Evolutionary conservation across 1,139 yeast species (phyloP), one percentile per base, ranked within the genome.

Genomic region (Torulaspora globosa): DNA sequence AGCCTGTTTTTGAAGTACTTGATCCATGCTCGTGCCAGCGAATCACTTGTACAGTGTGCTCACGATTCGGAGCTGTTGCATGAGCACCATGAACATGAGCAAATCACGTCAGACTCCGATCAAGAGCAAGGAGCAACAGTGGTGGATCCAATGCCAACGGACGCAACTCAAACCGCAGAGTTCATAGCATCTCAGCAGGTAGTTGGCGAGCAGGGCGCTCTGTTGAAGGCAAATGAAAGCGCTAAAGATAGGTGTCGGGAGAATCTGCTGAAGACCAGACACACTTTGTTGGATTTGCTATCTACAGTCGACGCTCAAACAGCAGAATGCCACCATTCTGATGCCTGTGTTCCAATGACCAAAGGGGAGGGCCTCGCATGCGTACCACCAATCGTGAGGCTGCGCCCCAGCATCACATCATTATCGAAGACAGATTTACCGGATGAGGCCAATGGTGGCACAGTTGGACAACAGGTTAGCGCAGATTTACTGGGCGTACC

Each of bases 11-110:
- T 90, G 52, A 89, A 89, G 62, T 65, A 72, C 21, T 37, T 82
- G 0, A 78, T 90, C 12, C 96, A 90, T 63, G 65, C 79, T 35
- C 65, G 82, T 45, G 87, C 97, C 1, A 79, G 92, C 48, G 87
- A 86, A 59, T 82, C 94, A 26, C 78, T 90, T 24, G 87, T 90
- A 0, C 96, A 89, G 60, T 89, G 97, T 65, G 82, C 79, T 14
- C 96, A 89, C 57, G 70, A 58, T n/a, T 63, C 61, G 15, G 73
- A 57, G 1, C 46, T 46, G 6, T 39, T 47, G 31, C 29, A 32
- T 31, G 50, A 45, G 15, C 50, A 50, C 16, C 58, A 57, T 33
- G 29, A 15, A 19, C 41, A 41, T 12, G 40, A 26, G 14, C 30
- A 21, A 21, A 6, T 21, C 23, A 21, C 23, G 7, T 21, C 23